Percentiles rank a stretch among this genome's conserved stretches.
These are phyloP conservation scores for Trichosanthes cucumerina DNA, from an alignment of 306 rosid genomes.

Conservation along the genomic window DNA sequence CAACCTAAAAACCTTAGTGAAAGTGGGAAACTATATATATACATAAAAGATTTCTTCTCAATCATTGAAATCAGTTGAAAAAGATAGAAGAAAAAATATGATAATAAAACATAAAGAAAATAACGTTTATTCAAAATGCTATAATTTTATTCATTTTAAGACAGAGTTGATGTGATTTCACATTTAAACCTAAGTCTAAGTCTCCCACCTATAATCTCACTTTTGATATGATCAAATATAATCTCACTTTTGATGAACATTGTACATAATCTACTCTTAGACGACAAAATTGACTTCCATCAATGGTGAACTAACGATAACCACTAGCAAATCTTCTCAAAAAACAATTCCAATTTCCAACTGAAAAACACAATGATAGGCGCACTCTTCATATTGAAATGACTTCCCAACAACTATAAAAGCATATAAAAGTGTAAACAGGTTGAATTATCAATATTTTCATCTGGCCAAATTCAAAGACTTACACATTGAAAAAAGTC, in stretches of 20 bases:
- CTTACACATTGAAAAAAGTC: neutral
- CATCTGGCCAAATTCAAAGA: neutral
- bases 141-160: too few relatives aligned
- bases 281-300: neutral
- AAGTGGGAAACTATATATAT: too few relatives aligned
- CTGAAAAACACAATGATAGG: neutral
- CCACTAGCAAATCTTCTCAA: neutral
- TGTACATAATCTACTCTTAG: neutral
- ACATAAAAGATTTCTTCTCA: too few relatives aligned
- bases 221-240: neutral
- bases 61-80: too few relatives aligned
- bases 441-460: neutral
- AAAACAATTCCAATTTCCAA: neutral
- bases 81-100: too few relatives aligned
- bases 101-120: too few relatives aligned
- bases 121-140: too few relatives aligned
- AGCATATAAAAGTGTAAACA: neutral
- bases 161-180: neutral
- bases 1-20: too few relatives aligned
- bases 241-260: neutral
- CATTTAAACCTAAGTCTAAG: neutral
- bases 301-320: neutral
- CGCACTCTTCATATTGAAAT: neutral
- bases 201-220: neutral
- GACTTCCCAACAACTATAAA: neutral